Conservation (phyloP, 306 rosid genomes). For the Casuarina cunninghamiana region DNA sequence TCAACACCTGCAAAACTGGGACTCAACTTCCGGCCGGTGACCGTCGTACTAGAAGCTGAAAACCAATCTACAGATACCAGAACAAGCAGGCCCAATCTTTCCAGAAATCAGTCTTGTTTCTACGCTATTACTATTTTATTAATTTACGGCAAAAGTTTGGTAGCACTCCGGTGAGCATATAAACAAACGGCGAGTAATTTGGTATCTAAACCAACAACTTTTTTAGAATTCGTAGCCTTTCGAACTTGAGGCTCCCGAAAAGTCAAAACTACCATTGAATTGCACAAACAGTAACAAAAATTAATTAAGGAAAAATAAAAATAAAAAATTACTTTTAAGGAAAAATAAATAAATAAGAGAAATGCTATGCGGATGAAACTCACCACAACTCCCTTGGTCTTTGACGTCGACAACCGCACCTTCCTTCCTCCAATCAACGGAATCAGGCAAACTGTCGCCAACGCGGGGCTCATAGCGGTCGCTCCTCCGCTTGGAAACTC, state of each 20-base stretch:
- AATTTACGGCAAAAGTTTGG: too few relatives aligned
- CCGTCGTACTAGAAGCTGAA: not conserved
- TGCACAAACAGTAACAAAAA: not conserved
- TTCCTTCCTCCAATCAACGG: conserved; percentile 86
- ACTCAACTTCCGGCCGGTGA: not conserved
- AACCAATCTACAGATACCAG: not conserved
- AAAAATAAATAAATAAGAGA: not conserved
- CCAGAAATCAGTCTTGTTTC: too few relatives aligned
- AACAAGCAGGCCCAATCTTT: not conserved
- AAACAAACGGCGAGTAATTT: too few relatives aligned
- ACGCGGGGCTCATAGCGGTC: conserved; percentile 62
- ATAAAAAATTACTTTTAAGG: not conserved
- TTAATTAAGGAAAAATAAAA: not conserved
- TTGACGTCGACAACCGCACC: conserved; percentile 74
- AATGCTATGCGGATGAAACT: conserved; percentile 13
- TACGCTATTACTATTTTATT: not conserved
- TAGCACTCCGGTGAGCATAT: too few relatives aligned
- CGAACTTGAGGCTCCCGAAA: too few relatives aligned
- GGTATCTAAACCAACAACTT: too few relatives aligned
- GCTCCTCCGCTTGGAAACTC: conserved; percentile 31
- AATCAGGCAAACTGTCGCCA: conserved; percentile 66
- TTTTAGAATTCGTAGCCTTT: too few relatives aligned
- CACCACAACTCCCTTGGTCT: conserved; percentile 93
- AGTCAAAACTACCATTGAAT: not conserved
- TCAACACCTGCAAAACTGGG: not conserved